phyloP scores from a whole-genome alignment of 2,329 filamentous ascomycete genomes.

The Metarhizium rileyi region DNA sequence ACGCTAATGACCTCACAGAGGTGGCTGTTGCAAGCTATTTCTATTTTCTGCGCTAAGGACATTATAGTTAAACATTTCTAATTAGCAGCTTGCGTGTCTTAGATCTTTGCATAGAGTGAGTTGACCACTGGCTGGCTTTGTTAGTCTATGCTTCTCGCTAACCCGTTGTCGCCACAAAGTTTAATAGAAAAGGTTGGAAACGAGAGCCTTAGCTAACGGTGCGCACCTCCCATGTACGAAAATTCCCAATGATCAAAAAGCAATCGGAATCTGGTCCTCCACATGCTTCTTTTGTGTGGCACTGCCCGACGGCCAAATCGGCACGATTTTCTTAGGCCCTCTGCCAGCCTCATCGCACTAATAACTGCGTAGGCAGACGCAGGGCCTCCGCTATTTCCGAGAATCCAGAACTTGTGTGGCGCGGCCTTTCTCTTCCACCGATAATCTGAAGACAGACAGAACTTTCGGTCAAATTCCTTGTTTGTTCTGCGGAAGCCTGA shows the following conservation, averaged over 20 bases:
- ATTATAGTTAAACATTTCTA: background rate
- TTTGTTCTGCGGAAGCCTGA: background rate
- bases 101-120: background rate
- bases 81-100: background rate
- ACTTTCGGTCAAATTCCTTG: background rate
- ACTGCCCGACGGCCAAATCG: background rate
- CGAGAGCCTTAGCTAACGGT: too few species aligned
- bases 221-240: too few species aligned
- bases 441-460: background rate
- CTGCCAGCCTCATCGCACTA: background rate
- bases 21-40: background rate
- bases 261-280: background rate
- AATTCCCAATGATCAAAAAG: background rate
- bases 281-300: background rate
- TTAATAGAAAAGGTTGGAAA: too few species aligned
- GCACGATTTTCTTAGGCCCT: background rate
- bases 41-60: background rate
- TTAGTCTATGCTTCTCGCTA: background rate
- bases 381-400: background rate
- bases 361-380: background rate
- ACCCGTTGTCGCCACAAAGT: too few species aligned
- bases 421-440: background rate
- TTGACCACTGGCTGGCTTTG: background rate
- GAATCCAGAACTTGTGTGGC: constrained; percentile 1
- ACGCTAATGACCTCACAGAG: background rate